These are phyloP conservation scores for Hibiscus syriacus DNA, from an alignment of 345 rosid genomes.

Conservation along the genomic window DNA sequence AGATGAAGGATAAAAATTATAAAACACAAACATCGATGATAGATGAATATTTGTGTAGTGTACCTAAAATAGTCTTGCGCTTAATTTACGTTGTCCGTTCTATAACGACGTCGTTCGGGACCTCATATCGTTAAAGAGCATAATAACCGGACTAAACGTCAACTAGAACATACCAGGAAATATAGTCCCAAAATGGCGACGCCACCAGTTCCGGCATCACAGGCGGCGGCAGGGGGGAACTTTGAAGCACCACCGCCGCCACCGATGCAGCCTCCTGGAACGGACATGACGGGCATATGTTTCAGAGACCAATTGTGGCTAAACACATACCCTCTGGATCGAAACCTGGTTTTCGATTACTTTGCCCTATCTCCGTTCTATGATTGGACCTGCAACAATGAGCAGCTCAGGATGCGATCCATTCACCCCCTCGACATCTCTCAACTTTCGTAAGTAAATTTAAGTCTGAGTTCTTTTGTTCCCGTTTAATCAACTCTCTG, in stretches of 20 bases:
- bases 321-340: conserved; percentile 79
- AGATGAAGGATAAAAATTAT: too few species aligned
- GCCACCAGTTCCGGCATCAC: too few species aligned
- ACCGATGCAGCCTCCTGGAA: conserved; percentile 59
- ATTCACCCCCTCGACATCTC: conserved; percentile 78
- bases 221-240: conserved; percentile 23
- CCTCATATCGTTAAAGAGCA: neutral
- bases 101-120: too few species aligned
- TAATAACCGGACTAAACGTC: neutral
- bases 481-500: neutral
- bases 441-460: conserved; percentile 65
- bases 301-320: conserved; percentile 96
- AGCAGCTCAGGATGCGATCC: conserved; percentile 61
- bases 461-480: neutral
- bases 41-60: too few species aligned
- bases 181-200: conserved; percentile 1
- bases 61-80: too few species aligned
- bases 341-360: conserved; percentile 86
- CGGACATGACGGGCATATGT: conserved; percentile 95
- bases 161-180: neutral
- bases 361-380: conserved; percentile 87
- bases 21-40: too few species aligned
- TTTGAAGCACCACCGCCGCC: conserved; percentile 40
- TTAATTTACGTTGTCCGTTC: too few species aligned
- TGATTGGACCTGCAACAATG: conserved; percentile 82